Base-by-base conservation (phyloP, 495 filamentous ascomycete species). In the Choiromyces venosus region DNA sequence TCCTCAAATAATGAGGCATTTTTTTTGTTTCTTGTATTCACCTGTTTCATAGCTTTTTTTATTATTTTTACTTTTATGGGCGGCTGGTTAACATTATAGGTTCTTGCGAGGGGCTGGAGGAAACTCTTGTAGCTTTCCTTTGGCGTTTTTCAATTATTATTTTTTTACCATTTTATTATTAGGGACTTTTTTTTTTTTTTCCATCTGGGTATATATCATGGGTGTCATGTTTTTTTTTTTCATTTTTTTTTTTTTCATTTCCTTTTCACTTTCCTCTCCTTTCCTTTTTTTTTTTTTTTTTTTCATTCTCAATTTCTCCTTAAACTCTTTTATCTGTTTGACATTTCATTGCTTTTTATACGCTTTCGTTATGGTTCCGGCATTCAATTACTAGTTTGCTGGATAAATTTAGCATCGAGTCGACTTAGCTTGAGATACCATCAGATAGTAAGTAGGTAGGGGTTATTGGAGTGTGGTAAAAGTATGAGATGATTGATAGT, bases 191-290 rank as follows among this genome's bases (percentile, higher is more conserved):
- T 37, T 37, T 19, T 4, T 10, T 16, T 29, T 38, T 56, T 74
- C 38, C 71, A 33, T 61, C 52, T 29, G 52, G 52, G 52, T 61
- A 33, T 61, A 33, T 61, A 61, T 61, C 52, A 61, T 25, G 18
- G 52, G 37, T 56, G 56, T 67, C 33, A 25, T 61, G 19, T 73
- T 61, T 65, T 73, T 36, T 33, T 37, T 72, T 42, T 69, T 16
- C 37, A 42, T n/a, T 37, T 67, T 46, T 44, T 19, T 56, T 52
- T 37, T 40, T 37, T 65, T 39, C 61, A 66, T 72, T 5, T 18
- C 12, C 44, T 52, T 46, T 46, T 29, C 33, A 42, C 29, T 46
- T 52, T 36, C 19, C 40, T 46, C 40, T 8, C 19, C n/a, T 61
- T 33, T 64, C 42, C 21, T 39, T 38, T 29, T 71, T 56, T 29